These are phyloP conservation scores for Penicillium psychrosexuale DNA, from an alignment of 2,329 filamentous ascomycete genomes.

Conservation along the genomic window DNA sequence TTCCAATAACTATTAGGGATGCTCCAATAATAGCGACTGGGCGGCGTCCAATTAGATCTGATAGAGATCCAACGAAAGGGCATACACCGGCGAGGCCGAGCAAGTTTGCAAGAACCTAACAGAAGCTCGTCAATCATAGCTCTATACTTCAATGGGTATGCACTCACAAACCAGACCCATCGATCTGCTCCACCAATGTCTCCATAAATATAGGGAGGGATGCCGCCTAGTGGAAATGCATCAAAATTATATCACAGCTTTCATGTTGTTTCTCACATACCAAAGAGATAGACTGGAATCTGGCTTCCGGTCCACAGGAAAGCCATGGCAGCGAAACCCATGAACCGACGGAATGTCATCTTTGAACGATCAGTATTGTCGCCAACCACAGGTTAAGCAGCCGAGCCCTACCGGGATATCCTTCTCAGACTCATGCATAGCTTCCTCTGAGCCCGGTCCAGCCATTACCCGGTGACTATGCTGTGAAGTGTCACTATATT, in stretches of 20 bases:
- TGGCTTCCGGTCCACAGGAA: constrained; percentile 61
- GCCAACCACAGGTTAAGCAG: not conserved
- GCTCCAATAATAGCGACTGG: constrained; percentile 58
- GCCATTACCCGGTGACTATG: constrained; percentile 48
- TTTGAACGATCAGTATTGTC: constrained; percentile 21
- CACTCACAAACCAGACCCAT: constrained; percentile 59
- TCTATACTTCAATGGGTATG: not conserved
- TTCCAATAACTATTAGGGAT: constrained; percentile 55
- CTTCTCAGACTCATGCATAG: constrained; percentile 41
- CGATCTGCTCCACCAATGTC: constrained; percentile 59
- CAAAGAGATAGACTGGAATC: constrained; percentile 56
- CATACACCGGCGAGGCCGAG: constrained; percentile 56
- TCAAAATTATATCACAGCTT: constrained; percentile 5
- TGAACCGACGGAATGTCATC: constrained; percentile 52
- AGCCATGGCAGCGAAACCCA: constrained; percentile 57
- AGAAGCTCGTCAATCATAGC: not conserved
- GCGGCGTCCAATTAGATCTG: constrained; percentile 61
- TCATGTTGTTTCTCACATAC: constrained; percentile 21
- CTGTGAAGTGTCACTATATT: constrained; percentile 28
- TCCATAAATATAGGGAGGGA: constrained; percentile 56
- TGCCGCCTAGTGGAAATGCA: constrained; percentile 33
- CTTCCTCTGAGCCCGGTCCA: constrained; percentile 46
- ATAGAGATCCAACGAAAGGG: constrained; percentile 64
- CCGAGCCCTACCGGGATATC: constrained; percentile 41
- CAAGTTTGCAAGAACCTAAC: constrained; percentile 50